These are phyloP conservation scores for Gnetum montanum DNA, from an alignment of 75 land plant genomes.

Conservation along the genomic window DNA sequence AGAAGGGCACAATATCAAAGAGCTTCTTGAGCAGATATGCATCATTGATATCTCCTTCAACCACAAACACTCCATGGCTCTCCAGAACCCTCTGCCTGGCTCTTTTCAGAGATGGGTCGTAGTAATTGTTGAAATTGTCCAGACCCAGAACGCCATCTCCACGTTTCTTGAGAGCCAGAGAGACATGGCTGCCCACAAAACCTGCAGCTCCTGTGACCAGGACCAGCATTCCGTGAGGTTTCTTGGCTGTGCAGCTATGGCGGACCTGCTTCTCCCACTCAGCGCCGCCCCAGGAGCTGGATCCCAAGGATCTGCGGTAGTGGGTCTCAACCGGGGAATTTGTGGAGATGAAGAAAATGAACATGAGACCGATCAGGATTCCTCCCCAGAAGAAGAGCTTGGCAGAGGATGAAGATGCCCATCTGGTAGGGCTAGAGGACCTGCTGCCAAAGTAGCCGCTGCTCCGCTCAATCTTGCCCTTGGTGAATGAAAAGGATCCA, in stretches of 20 bases:
- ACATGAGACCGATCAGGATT: constrained; percentile 30
- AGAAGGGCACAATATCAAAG: constrained; percentile 55
- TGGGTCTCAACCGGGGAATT: constrained; percentile 32
- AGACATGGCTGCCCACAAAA: constrained; percentile 66
- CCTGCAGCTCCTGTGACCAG: constrained; percentile 87
- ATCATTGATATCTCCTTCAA: constrained; percentile 70
- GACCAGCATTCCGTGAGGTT: constrained; percentile 39
- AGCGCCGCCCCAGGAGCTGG: constrained; percentile 30
- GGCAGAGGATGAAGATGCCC: constrained; percentile 30
- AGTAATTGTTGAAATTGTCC: constrained; percentile 78
- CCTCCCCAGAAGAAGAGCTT: constrained; percentile 53
- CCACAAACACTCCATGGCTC: constrained; percentile 35
- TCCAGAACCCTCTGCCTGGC: constrained; percentile 40
- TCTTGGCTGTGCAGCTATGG: constrained; percentile 37
- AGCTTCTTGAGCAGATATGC: constrained; percentile 33
- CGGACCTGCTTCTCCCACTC: constrained; percentile 44
- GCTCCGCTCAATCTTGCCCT: constrained; percentile 64
- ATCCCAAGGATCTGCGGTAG: constrained; percentile 16
- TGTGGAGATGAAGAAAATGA: constrained; percentile 45
- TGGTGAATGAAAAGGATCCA: constrained; percentile 43
- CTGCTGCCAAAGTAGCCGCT: constrained; percentile 43
- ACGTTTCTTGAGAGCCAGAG: constrained; percentile 58
- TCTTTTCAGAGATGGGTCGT: constrained; percentile 59
- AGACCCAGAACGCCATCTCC: constrained; percentile 87
- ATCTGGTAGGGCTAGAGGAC: constrained; percentile 36